Evolutionary conservation across 1,284 basidiomycete species (phyloP), one percentile per base, ranked within the genome.

Genomic region (Naganishia sp.): DNA sequence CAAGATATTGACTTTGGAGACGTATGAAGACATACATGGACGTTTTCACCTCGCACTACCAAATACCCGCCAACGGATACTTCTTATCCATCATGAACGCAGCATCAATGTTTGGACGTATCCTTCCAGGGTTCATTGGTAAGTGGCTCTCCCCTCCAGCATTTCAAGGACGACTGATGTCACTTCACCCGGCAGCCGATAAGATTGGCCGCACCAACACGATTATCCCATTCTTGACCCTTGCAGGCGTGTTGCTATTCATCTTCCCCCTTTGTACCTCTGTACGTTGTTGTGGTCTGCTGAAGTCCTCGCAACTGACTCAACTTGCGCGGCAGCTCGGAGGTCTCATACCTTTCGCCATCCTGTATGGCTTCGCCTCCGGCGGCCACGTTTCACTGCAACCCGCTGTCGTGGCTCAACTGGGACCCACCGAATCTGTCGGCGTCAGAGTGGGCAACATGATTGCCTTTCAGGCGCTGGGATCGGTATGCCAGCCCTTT

Each of bases 221-320:
- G 21, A 54, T 64, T 33, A 25, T 64, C 10, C 61, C 61, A 13
- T 54, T 54, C 42, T 46, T 64, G 61, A 55, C 52, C 11, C 42
- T 55, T 23, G 50, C 61, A 15, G 61, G 61, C 9, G n/a, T 64
- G 25, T 39, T 64, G 44, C 43, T 64, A 23, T 55, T 64, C 43
- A 64, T 64, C 31, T 64, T 54, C 18, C 61, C 61, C 16, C 53
- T 64, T 23, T 64, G 61, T 50, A 64, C 61, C 39, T 52, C 59
- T 25, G 59, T 61, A 61, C 50, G 59, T 18, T 18, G 33, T 36
- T 10, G 1, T 33, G 2, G 3, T 31, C 13, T 6, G 3, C 33
- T 13, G 15, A 33, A 16, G 10, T 6, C 13, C 0, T 15, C 25
- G 0, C 11, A 15, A 16, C 50, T 53, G 7, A 53, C 28, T 18